A percentile compares a stretch with the other conserved stretches of the same genome.
These are phyloP conservation scores for Neurospora discreta DNA, from an alignment of 495 filamentous ascomycete genomes.

Conservation along the genomic window DNA sequence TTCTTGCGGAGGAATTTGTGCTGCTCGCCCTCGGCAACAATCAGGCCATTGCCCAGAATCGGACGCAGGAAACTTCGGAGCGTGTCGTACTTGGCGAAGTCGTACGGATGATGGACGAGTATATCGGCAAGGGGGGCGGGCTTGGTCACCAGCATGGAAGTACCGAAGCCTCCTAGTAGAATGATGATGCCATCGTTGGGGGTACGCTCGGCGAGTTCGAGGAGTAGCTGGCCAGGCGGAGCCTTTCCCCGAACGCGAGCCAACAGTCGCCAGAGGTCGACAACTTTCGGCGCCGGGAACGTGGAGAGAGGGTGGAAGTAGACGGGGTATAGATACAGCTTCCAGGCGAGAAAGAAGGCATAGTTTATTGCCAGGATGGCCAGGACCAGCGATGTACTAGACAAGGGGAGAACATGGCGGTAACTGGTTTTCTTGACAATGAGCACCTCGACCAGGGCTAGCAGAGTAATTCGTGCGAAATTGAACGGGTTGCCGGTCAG, in stretches of 20 bases:
- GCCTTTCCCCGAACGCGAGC: background rate
- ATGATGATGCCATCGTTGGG: conserved; percentile 73
- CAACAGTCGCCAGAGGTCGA: background rate
- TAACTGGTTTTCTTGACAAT: background rate
- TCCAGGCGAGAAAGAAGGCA: conserved; percentile 1
- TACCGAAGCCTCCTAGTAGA: conserved; percentile 51
- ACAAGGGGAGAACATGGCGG: background rate
- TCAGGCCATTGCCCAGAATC: conserved; percentile 60
- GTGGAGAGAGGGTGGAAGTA: conserved; percentile 1
- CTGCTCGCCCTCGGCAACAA: conserved; percentile 73
- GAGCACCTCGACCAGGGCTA: background rate
- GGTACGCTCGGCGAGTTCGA: conserved; percentile 23
- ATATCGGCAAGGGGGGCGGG: conserved; percentile 56
- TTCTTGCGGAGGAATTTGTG: conserved; percentile 72
- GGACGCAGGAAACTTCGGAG: conserved; percentile 48
- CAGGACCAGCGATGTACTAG: background rate
- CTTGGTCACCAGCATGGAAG: conserved; percentile 47
- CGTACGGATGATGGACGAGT: conserved; percentile 56
- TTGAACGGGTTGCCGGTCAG: background rate
- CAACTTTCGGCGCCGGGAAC: conserved; percentile 5
- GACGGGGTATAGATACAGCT: background rate
- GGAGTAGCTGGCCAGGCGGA: conserved; percentile 33
- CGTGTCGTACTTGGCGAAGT: conserved; percentile 58
- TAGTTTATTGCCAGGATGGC: background rate
- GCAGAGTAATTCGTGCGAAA: conserved; percentile 1